phyloP scores from a whole-genome alignment of 2,329 filamentous ascomycete species.

The Chaetomiaceae sp. region DNA sequence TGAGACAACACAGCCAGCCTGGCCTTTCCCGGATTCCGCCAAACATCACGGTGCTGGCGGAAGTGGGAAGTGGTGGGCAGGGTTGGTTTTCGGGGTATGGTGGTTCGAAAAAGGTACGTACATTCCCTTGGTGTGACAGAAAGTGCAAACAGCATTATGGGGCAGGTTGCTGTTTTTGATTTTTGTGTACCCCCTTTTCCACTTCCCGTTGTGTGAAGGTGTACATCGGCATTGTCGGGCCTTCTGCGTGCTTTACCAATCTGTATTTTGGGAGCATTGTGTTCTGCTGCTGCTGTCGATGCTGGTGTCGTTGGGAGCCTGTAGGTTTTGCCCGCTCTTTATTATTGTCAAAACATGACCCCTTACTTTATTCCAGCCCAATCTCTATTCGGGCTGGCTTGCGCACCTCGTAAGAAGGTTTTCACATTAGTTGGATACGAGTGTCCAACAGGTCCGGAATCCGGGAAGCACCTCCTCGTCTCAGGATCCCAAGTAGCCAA shows the following conservation, averaged over 20 bases:
- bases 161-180: background rate
- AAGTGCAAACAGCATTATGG: constrained; percentile 3
- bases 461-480: background rate
- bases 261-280: too few relatives aligned
- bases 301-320: too few relatives aligned
- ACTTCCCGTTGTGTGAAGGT: too few relatives aligned
- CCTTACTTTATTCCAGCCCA: background rate
- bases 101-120: constrained; percentile 6
- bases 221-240: too few relatives aligned
- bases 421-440: background rate
- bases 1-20: constrained; percentile 5
- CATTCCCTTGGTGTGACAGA: constrained; percentile 1
- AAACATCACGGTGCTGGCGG: background rate
- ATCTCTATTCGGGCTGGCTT: background rate
- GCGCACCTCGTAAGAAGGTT: background rate
- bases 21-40: background rate
- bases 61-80: background rate
- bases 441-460: background rate
- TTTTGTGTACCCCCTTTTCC: background rate
- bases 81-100: background rate
- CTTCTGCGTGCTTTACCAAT: too few relatives aligned
- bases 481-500: too few relatives aligned
- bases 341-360: too few relatives aligned
- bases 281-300: too few relatives aligned
- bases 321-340: too few relatives aligned